Base-by-base conservation (phyloP, 2,329 filamentous ascomycete species). In the Colletotrichum cuscutae region DNA sequence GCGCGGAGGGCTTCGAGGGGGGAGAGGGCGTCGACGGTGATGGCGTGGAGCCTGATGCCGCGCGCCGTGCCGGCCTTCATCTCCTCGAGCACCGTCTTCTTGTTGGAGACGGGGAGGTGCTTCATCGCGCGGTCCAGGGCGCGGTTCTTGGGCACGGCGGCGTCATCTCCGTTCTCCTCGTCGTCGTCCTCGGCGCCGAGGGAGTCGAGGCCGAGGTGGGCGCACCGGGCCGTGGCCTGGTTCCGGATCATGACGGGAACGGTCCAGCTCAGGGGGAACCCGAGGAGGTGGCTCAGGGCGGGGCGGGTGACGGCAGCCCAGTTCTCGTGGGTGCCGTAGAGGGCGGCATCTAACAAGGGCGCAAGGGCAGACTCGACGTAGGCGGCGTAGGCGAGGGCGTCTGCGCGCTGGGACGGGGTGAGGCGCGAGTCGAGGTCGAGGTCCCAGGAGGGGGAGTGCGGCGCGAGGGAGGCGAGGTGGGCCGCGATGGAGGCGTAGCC, bases 251-350 rank as follows among this genome's bases (percentile, higher is more conserved):
- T 86, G 0, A 93, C 91, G 2, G 95, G 95, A 5, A 97, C 87
- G 54, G 93, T 93, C 90, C 97, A 99, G 77, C 95, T 95, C 74
- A 95, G 88, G 22, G 97, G 95, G 87, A 97, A 97, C 53, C 93
- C 90, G 52, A 98, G 89, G 69, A 98, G 89, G 6, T 86, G 85
- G 76, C 92, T 94, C 84, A 95, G 98, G 49, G 94, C 92, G 2
- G 95, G 94, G 19, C 95, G 91, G 4, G 95, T 98, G 61, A 89
- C 85, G 56, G 88, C 86, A 68, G 91, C 87, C 89, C 97, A 99
- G 85, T 98, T 98, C 75, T 95, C 91, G 70, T 93, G 94, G 37
- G 95, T 97, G 75, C 97, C 93, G 82, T 97, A 98, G 77, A 98
- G 92, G 64, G 92, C 95, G 70, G 98, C 91, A 77, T 97, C 94